Conservation (phyloP, 257 asterid genomes). For the Plectranthus barbatus region DNA sequence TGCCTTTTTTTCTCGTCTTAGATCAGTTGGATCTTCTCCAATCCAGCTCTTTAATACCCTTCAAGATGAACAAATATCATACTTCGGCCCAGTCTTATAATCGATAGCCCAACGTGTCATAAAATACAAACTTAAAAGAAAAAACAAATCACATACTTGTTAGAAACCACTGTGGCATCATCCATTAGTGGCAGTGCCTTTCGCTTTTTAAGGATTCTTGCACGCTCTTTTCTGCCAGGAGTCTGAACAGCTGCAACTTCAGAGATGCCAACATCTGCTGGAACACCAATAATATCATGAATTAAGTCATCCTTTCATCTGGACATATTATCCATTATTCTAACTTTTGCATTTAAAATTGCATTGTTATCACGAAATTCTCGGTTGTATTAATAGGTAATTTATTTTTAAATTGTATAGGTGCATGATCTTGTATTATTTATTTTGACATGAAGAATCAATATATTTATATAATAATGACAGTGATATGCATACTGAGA, state of each 20-base stretch:
- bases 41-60: constrained; percentile 45
- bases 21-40: constrained; percentile 31
- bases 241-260: constrained; percentile 46
- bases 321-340: neutral
- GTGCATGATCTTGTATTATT: too few species aligned
- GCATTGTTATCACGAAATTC: too few species aligned
- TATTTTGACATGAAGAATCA: too few species aligned
- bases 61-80: constrained; percentile 12
- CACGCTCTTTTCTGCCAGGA: constrained; percentile 59
- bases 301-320: neutral
- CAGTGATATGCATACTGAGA: too few species aligned
- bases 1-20: constrained; percentile 40
- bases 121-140: neutral
- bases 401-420: too few species aligned
- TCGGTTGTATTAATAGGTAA: too few species aligned
- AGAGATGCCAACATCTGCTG: constrained; percentile 24
- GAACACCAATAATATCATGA: neutral
- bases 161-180: constrained; percentile 31
- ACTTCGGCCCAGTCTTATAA: too few species aligned
- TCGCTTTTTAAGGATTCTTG: constrained; percentile 44
- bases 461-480: too few species aligned
- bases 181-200: constrained; percentile 37
- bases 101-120: neutral
- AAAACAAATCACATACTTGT: constrained; percentile 35
- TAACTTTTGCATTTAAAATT: too few species aligned